These are phyloP conservation scores for Lentinula edodes DNA, from an alignment of 768 basidiomycete genomes.

Conservation along the genomic window DNA sequence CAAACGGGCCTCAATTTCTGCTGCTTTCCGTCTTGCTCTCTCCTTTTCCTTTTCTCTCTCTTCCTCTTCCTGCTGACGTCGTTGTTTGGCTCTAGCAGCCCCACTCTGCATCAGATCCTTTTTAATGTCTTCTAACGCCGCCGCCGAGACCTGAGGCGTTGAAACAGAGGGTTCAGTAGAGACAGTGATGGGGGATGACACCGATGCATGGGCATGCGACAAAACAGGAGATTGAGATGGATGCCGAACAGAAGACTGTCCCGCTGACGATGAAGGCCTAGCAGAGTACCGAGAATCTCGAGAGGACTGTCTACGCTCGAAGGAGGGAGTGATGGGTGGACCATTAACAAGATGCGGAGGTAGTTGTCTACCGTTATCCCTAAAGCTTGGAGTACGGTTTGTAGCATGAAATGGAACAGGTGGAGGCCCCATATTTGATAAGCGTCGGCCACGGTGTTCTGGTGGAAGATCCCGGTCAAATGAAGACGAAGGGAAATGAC, in stretches of 20 bases:
- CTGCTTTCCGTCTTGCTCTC: conserved; percentile 75
- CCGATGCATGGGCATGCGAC: conserved; percentile 33
- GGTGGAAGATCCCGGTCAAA: conserved; percentile 2
- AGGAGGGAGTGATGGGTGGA: conserved; percentile 15
- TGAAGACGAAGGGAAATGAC: neutral
- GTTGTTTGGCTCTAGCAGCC: conserved; percentile 75
- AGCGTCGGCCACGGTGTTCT: conserved; percentile 31
- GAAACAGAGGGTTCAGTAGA: conserved; percentile 20
- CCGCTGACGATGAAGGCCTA: conserved; percentile 24
- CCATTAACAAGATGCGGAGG: conserved; percentile 51
- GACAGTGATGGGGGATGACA: conserved; percentile 24
- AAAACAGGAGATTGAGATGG: conserved; percentile 40
- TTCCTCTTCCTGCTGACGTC: conserved; percentile 79
- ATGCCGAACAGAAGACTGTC: conserved; percentile 16
- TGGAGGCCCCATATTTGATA: conserved; percentile 47
- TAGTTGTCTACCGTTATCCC: conserved; percentile 43
- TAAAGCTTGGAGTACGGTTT: conserved; percentile 21
- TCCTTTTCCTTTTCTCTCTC: conserved; percentile 77
- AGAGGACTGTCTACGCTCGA: conserved; percentile 26
- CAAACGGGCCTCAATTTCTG: conserved; percentile 66
- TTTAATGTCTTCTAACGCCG: conserved; percentile 59
- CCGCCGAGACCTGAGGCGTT: conserved; percentile 26
- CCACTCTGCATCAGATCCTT: conserved; percentile 80
- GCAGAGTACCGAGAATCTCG: conserved; percentile 35
- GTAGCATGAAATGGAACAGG: conserved; percentile 35